A percentile compares a stretch with the other conserved stretches of the same genome.
Evolutionary conservation across 1,139 yeast genomes (phyloP).

Genomic region (Hyphopichia khmerensis): DNA sequence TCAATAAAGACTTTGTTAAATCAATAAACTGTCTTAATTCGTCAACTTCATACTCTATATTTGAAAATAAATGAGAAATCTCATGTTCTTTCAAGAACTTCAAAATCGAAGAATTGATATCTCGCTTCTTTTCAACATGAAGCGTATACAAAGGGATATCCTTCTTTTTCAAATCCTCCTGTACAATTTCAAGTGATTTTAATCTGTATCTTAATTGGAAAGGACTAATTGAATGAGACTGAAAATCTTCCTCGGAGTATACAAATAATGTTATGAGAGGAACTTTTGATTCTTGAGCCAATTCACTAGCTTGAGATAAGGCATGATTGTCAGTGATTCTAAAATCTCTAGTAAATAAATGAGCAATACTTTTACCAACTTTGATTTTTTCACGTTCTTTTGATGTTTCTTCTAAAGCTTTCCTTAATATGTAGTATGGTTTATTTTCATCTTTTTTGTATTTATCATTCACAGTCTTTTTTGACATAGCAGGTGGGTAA

Average conservation of each 20-base stretch:
- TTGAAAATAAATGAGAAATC: conserved; percentile 35
- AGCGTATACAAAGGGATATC: conserved; percentile 43
- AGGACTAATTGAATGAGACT: conserved; percentile 41
- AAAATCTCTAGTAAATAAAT: conserved; percentile 46
- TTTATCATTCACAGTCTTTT: conserved; percentile 11
- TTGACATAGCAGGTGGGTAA: conserved; percentile 15
- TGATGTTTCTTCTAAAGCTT: conserved; percentile 1
- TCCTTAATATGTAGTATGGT: conserved; percentile 15
- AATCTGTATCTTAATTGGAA: conserved; percentile 40
- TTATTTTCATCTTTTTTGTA: conserved; percentile 25
- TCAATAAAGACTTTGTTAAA: conserved; percentile 15
- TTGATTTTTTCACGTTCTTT: conserved; percentile 5
- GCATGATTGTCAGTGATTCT: conserved; percentile 42
- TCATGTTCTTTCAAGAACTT: conserved; percentile 22
- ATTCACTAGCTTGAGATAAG: conserved; percentile 29
- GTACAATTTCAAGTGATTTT: conserved; percentile 29
- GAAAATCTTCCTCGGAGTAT: conserved; percentile 38
- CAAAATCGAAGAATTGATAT: conserved; percentile 20
- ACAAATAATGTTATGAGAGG: conserved; percentile 38
- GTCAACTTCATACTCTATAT: conserved; percentile 52
- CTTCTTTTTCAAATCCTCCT: conserved; percentile 22
- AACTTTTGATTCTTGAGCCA: conserved; percentile 20
- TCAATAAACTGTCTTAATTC: conserved; percentile 40
- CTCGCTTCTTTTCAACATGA: conserved; percentile 24
- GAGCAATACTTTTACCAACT: conserved; percentile 25